Conservation (phyloP, 1,284 basidiomycete genomes). For the Irpex sp. region DNA sequence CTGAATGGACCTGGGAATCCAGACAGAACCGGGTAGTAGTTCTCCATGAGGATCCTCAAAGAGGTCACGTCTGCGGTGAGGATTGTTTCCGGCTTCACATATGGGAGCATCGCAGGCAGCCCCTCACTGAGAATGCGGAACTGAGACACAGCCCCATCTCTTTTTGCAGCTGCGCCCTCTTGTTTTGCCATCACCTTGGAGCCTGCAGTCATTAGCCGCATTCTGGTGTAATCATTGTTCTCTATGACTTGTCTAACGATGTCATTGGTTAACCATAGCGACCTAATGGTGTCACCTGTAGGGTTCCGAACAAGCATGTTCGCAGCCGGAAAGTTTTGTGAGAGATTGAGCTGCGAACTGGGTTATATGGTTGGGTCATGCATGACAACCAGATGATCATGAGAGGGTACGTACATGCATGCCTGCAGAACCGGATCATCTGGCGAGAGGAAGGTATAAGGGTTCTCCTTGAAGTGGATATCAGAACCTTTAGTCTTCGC, state of each 20-base stretch:
- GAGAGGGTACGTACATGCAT: slow-evolving; percentile 55
- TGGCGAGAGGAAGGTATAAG: slow-evolving; percentile 77
- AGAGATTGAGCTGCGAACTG: slow-evolving; percentile 76
- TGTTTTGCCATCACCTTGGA: slow-evolving; percentile 82
- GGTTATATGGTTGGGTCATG: slow-evolving; percentile 2
- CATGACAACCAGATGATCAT: background rate
- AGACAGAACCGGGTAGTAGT: slow-evolving; percentile 75
- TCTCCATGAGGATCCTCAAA: slow-evolving; percentile 65
- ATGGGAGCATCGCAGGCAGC: slow-evolving; percentile 78
- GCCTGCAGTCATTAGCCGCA: slow-evolving; percentile 89
- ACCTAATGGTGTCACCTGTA: slow-evolving; percentile 72
- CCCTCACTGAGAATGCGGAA: slow-evolving; percentile 87
- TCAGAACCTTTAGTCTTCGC: slow-evolving; percentile 31
- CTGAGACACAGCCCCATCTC: slow-evolving; percentile 49
- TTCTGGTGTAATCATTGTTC: slow-evolving; percentile 81
- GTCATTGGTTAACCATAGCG: slow-evolving; percentile 88
- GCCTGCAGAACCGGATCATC: slow-evolving; percentile 67
- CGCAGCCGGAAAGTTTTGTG: slow-evolving; percentile 67
- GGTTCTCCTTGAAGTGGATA: slow-evolving; percentile 83
- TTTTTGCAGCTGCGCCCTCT: slow-evolving; percentile 39
- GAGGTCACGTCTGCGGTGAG: slow-evolving; percentile 56
- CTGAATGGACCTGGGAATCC: slow-evolving; percentile 62
- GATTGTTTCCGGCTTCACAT: slow-evolving; percentile 64
- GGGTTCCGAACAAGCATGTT: slow-evolving; percentile 90
- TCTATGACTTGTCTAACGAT: slow-evolving; percentile 77